Evolutionary conservation across 345 rosid genomes (phyloP).

Genomic region (Syzygium aqueum): DNA sequence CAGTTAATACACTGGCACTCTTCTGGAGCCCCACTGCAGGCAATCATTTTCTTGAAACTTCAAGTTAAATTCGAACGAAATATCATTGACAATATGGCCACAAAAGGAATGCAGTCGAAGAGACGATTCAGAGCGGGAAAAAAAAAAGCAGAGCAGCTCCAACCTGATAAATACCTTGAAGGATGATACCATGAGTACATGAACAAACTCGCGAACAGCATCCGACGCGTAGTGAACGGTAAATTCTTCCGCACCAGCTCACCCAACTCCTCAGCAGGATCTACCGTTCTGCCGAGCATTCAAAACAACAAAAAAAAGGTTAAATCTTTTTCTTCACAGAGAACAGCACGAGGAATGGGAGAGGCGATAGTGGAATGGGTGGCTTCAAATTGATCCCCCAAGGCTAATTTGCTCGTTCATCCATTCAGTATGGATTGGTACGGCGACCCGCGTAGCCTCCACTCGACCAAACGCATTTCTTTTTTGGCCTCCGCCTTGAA

Average conservation of each 20-base stretch:
- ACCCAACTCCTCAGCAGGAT: constrained; percentile 20
- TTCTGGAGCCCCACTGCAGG: neutral
- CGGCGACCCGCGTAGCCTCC: neutral
- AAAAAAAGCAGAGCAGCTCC: constrained; percentile 36
- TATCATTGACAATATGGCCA: neutral
- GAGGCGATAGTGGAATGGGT: neutral
- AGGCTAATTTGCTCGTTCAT: neutral
- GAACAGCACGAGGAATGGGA: neutral
- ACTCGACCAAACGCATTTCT: neutral
- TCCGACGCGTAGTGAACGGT: constrained; percentile 37
- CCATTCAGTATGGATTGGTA: neutral
- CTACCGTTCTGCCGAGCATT: constrained; percentile 21
- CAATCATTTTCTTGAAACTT: neutral
- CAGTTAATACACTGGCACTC: neutral
- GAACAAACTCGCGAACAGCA: constrained; percentile 46
- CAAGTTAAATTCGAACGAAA: neutral
- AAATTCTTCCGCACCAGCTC: constrained; percentile 25
- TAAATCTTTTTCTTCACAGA: neutral
- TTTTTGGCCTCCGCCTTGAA: neutral
- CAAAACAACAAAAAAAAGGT: neutral
- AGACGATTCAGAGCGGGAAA: neutral
- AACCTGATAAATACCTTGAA: constrained; percentile 97
- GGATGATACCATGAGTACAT: constrained; percentile 48
- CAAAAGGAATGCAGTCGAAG: neutral
- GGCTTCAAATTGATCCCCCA: neutral